These are phyloP conservation scores for Incumbomyces delicatus DNA, from an alignment of 2,329 filamentous ascomycete genomes.

Conservation along the genomic window DNA sequence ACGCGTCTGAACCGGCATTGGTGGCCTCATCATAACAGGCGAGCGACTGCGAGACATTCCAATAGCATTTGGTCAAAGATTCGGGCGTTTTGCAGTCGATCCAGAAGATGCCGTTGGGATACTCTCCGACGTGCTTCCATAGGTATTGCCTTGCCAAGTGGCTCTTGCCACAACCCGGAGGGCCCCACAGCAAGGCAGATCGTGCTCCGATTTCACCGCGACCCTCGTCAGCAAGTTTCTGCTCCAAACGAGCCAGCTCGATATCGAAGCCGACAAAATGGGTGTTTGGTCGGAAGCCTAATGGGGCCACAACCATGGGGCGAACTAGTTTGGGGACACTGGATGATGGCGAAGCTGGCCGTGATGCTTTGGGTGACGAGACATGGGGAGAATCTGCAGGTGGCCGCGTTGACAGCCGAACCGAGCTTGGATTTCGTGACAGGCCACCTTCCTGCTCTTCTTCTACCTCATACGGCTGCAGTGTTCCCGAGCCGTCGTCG, in stretches of 20 bases:
- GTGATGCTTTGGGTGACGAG: constrained; percentile 9
- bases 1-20: constrained; percentile 27
- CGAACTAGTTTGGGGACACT: constrained; percentile 12
- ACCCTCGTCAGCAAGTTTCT: constrained; percentile 48
- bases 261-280: constrained; percentile 52
- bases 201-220: constrained; percentile 50
- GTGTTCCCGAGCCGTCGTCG: background rate
- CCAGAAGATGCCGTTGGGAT: constrained; percentile 61
- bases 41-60: constrained; percentile 53
- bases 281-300: constrained; percentile 53
- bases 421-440: constrained; percentile 4
- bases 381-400: background rate
- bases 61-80: constrained; percentile 53
- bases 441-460: constrained; percentile 9
- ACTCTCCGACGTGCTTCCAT: constrained; percentile 49
- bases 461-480: constrained; percentile 17
- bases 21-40: constrained; percentile 31
- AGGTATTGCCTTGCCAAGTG: constrained; percentile 60
- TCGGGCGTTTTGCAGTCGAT: constrained; percentile 51
- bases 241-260: constrained; percentile 50
- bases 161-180: constrained; percentile 59
- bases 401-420: background rate
- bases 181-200: constrained; percentile 54
- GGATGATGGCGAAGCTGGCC: background rate
- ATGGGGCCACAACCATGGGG: constrained; percentile 38